phyloP scores from a whole-genome alignment of 345 rosid species.

The Aegle marmelos region DNA sequence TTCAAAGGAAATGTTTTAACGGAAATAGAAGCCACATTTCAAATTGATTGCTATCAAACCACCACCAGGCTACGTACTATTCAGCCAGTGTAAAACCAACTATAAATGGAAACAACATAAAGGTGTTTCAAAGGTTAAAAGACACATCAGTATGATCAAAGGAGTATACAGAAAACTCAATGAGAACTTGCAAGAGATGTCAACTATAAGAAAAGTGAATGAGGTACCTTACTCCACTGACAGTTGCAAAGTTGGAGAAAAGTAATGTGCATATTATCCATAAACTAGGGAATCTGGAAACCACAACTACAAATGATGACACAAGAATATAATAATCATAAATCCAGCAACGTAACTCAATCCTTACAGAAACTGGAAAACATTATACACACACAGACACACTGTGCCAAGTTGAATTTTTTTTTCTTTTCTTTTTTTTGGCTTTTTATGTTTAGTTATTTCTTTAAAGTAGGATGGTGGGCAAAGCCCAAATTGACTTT shows the following conservation, averaged over 20 bases:
- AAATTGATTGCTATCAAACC: not conserved
- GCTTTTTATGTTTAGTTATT: too few relatives aligned
- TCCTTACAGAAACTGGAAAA: not conserved
- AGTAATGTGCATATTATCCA: conserved; percentile 8
- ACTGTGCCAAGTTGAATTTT: too few relatives aligned
- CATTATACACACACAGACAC: too few relatives aligned
- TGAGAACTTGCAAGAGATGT: not conserved
- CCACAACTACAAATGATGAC: conserved; percentile 6
- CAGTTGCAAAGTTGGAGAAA: conserved; percentile 1
- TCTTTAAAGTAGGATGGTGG: too few relatives aligned
- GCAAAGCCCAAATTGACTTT: too few relatives aligned
- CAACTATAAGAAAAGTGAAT: not conserved
- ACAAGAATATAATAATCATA: not conserved
- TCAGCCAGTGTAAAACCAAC: not conserved
- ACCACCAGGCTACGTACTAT: not conserved
- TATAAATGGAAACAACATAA: not conserved
- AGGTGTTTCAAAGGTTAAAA: not conserved
- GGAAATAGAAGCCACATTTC: not conserved
- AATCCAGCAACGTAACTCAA: not conserved
- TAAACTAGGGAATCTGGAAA: conserved; percentile 16
- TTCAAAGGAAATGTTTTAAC: not conserved
- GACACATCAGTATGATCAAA: not conserved
- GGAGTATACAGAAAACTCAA: not conserved
- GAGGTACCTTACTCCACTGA: conserved; percentile 13
- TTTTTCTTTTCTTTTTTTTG: too few relatives aligned